Percentiles rank a stretch among this genome's conserved stretches.
phyloP scores from a whole-genome alignment of 2,329 filamentous ascomycete species.

The Gnomoniopsis sp. region DNA sequence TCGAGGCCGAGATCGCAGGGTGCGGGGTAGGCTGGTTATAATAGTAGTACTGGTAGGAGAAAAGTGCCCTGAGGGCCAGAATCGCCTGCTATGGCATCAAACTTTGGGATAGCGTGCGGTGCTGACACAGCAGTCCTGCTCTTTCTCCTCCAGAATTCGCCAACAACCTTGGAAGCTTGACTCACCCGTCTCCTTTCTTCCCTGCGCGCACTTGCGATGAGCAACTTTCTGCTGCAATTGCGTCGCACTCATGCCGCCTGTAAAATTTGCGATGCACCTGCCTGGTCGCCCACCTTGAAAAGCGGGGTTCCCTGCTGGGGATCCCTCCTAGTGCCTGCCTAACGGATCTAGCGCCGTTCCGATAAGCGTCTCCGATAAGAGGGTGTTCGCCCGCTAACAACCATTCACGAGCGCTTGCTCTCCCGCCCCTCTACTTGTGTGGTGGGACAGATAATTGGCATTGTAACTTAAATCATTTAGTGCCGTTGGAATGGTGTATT shows the following conservation, averaged over 20 bases:
- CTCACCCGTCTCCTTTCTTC: not conserved
- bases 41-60: not conserved
- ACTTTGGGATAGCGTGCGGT: not conserved
- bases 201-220: not conserved
- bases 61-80: too few relatives aligned
- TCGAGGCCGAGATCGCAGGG: constrained; percentile 16
- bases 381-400: too few relatives aligned
- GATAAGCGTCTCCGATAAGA: too few relatives aligned
- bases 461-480: too few relatives aligned
- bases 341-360: not conserved
- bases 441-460: too few relatives aligned
- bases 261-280: constrained; percentile 14
- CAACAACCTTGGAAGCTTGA: not conserved
- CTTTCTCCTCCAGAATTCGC: not conserved
- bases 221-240: not conserved
- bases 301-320: constrained; percentile 9
- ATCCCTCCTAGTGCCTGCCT: not conserved
- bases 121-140: not conserved
- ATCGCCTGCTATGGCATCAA: not conserved
- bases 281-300: constrained; percentile 9
- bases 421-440: too few relatives aligned
- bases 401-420: too few relatives aligned
- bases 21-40: constrained; percentile 14
- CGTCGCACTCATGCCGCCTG: not conserved
- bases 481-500: too few relatives aligned